Evolutionary conservation across 371 early-diverging fungal genomes (phyloP), one percentile per base, ranked within the genome.

Genomic region (Actinomortierella ambigua): DNA sequence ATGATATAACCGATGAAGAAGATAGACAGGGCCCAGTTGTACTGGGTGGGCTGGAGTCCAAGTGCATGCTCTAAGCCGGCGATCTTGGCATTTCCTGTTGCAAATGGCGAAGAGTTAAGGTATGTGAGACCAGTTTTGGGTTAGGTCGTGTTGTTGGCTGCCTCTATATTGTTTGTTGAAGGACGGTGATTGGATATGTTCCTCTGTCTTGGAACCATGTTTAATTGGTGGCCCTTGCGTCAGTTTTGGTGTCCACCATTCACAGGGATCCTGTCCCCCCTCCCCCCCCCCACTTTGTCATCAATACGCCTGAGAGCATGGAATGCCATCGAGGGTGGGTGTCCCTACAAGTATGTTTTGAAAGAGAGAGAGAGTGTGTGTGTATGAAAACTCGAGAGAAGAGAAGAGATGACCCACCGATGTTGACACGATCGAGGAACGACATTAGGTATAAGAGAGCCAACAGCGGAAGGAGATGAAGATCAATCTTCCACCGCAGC

Each of bases 1-100:
- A 59, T 60, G 76, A 84, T 81, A 63, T 85, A 86, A n/a, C 87
- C 85, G 49, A 85, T 61, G 57, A 81, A 86, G 47, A 85, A 86
- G 53, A 88, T 80, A 48, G 85, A 84, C 11, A 87, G 55, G 14
- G 85, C 78, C 69, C 77, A 56, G 47, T 84, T 82, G 54, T 79
- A 88, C 22, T 83, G 75, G 28, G 39, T 57, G 26, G 62, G 52
- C 20, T 63, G 71, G 18, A 86, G 68, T 44, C 69, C 44, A 20
- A 86, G 55, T 54, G 82, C 82, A 0, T 44, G 51, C 18, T 69
- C 71, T 1, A 86, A 44, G 8, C 82, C 78, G 14, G 83, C 83
- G 7, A 86, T 50, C 62, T 82, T 82, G n/a, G 86, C 86, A 59
- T 86, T 86, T 41, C 80, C 79, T 77, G 20, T 13, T 4, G 44